Evolutionary conservation across 2,329 filamentous ascomycete genomes (phyloP).

Genomic region (Botryotinia convoluta): DNA sequence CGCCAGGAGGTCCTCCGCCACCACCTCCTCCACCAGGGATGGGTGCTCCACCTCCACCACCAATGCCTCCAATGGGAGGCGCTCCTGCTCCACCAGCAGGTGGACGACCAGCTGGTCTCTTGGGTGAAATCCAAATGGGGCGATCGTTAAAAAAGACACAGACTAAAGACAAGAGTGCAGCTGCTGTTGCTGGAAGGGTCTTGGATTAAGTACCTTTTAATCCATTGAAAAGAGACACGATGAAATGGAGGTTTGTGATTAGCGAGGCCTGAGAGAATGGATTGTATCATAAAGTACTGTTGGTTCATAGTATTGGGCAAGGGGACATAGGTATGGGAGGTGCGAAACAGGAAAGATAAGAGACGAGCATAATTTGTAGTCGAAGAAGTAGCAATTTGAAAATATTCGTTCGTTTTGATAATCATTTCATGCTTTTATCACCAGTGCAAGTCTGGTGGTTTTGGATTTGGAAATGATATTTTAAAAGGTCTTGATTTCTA

Average conservation of each 20-base stretch:
- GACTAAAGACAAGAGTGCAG: constrained; percentile 80
- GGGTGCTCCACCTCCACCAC: constrained; percentile 38
- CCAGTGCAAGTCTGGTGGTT: not conserved
- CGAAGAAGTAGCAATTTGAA: constrained; percentile 10
- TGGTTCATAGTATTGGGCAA: not conserved
- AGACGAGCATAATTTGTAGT: constrained; percentile 6
- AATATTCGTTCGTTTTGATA: constrained; percentile 2
- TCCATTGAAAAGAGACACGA: not conserved
- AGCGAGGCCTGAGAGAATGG: not conserved
- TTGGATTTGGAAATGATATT: not conserved
- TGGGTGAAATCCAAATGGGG: constrained; percentile 81
- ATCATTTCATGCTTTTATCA: not conserved
- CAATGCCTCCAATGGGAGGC: constrained; percentile 42
- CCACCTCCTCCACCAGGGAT: constrained; percentile 39
- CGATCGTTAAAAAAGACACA: constrained; percentile 79
- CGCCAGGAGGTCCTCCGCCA: constrained; percentile 42
- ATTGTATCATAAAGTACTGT: constrained; percentile 7
- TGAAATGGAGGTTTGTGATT: not conserved
- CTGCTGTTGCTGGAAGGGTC: constrained; percentile 74
- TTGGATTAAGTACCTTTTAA: constrained; percentile 36
- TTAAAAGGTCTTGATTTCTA: not conserved
- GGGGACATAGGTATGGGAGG: not conserved
- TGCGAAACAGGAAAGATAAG: not conserved
- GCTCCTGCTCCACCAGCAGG: constrained; percentile 34
- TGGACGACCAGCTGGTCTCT: constrained; percentile 58